Evolutionary conservation across 1,284 basidiomycete species (phyloP), one percentile per base, ranked within the genome.

Genomic region (Neotropicomus parvogracilis): DNA sequence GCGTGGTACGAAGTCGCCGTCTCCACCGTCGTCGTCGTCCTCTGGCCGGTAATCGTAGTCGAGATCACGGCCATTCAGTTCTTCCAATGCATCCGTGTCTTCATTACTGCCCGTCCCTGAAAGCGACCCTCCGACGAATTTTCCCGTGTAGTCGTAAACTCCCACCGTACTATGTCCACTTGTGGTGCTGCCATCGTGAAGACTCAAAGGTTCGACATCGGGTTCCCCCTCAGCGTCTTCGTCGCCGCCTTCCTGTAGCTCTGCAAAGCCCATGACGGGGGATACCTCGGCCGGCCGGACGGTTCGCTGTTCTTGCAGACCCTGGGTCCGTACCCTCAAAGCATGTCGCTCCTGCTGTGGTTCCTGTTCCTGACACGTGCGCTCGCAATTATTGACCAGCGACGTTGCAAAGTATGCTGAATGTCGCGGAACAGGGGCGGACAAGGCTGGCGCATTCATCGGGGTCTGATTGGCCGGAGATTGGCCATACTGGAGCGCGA

Each of bases 321-420:
- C 65, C 53, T 68, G 66, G 5, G 67, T 68, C 20, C 50, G 59
- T 48, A 65, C 60, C 48, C 65, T 52, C 44, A 65, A 27, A 14
- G 58, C 66, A 46, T 63, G 66, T 10, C 65, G 61, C 44, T 66
- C 66, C 14, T 64, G 61, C 36, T 67, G 62, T 9, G 56, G 66
- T 67, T 65, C 67, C 63, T 65, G 63, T 67, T 69, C 63, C 67
- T 65, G 65, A 47, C 67, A 65, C 63, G 63, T 69, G 64, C 63
- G 65, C 44, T 65, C 65, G 53, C 63, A 65, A 52, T 54, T 56
- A 53, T 50, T 55, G 54, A 68, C 54, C 9, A 65, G 50, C 34
- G 63, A 69, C 3, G 62, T 28, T 24, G 44, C 63, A 55, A 62
- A 65, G 48, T 67, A 65, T 1, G 61, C 46, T 39, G 65, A 65